phyloP scores from a whole-genome alignment of 352 stramenopile genomes.

The Aphanomyces stellatus region DNA sequence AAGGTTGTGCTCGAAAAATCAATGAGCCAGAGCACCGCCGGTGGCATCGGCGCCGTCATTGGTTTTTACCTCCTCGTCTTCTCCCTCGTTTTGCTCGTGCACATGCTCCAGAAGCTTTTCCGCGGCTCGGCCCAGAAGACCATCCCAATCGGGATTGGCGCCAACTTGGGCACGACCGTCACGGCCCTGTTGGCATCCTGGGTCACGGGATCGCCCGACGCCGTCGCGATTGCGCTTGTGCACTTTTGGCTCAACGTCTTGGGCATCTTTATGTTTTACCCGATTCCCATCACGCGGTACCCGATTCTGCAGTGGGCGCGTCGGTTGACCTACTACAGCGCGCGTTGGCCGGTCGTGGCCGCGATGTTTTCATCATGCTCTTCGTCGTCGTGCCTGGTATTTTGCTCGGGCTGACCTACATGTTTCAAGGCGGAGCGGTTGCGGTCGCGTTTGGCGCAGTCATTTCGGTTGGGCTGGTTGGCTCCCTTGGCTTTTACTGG shows the following conservation, averaged over 20 bases:
- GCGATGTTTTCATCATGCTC: slow-evolving; percentile 40
- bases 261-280: slow-evolving; percentile 88
- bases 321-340: slow-evolving; percentile 55
- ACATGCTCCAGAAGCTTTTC: slow-evolving; percentile 56
- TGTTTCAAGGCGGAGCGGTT: slow-evolving; percentile 34
- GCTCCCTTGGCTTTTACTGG: slow-evolving; percentile 16
- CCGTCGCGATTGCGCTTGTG: slow-evolving; percentile 81
- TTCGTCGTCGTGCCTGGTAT: slow-evolving; percentile 44
- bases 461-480: slow-evolving; percentile 23
- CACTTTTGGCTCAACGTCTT: slow-evolving; percentile 92
- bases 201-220: slow-evolving; percentile 65
- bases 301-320: slow-evolving; percentile 66
- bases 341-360: slow-evolving; percentile 43
- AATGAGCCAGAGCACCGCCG: slow-evolving; percentile 36
- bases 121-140: slow-evolving; percentile 74
- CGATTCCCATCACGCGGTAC: slow-evolving; percentile 74
- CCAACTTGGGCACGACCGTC: slow-evolving; percentile 87
- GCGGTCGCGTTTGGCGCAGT: slow-evolving; percentile 33
- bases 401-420: slow-evolving; percentile 41
- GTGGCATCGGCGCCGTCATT: slow-evolving; percentile 36
- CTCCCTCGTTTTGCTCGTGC: slow-evolving; percentile 38
- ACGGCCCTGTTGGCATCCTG: slow-evolving; percentile 82
- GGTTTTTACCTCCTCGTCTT: slow-evolving; percentile 41
- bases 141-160: slow-evolving; percentile 85
- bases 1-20: slow-evolving; percentile 7